Evolutionary conservation across 768 basidiomycete genomes (phyloP), one percentile per base, ranked within the genome.

Genomic region (Tulasnella sp.): DNA sequence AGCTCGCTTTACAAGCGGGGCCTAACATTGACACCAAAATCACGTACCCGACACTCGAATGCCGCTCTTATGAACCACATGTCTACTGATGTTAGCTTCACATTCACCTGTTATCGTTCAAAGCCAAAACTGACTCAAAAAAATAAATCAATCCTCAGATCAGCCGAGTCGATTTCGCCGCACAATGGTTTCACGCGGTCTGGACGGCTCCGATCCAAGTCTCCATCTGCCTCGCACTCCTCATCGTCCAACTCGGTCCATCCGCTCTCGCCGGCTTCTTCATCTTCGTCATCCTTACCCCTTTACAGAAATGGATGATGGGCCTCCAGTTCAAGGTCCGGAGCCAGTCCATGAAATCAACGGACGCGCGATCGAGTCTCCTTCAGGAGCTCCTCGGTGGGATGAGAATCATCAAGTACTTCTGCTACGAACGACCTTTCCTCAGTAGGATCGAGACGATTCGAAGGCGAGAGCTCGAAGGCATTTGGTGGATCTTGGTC

Each of bases 321-420:
- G 87, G 81, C 67, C 72, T 71, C 4, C 74, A 93, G 46, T 19
- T 87, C 55, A 86, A 85, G 5, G 68, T 85, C 54, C 78, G 93
- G 11, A 73, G 75, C 60, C 85, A 84, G 67, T 80, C 83, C 53
- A 92, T 93, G 88, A 69, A 71, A 0, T 94, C 86, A 86, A 96
- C 76, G 4, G 93, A 98, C 67, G 87, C 86, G 67, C 81, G 93
- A 9, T 86, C 87, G 12, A 92, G 90, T 66, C 72, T 92, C 3
- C 77, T 96, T 10, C 92, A 93, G 68, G 93, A 98, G 68, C 76
- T 98, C 1, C 72, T 96, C 0, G 82, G 84, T 12, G 87, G 88
- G 0, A 92, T 96, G 81, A 85, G 88, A 63, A 79, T 94, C 62
- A 87, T 96, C 76, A 96, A 96, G 68, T 84, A 82, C 65, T 87